Conservation (phyloP, 1,139 yeast species). For the Pichia sp. region DNA sequence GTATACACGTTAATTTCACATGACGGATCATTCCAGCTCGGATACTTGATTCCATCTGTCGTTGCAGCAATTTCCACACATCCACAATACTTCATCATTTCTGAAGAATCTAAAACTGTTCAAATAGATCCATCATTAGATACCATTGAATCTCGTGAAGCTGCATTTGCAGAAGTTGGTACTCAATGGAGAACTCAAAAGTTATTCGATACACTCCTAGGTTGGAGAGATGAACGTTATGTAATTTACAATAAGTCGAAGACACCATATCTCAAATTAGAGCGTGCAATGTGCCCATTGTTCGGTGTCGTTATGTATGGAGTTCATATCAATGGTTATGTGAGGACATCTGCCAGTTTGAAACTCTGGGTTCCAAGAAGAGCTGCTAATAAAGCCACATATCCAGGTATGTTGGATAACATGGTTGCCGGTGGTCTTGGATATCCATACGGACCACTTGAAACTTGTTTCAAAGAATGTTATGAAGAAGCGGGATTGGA, state of each 20-base stretch:
- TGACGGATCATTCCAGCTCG: constrained; percentile 48
- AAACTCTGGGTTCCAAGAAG: constrained; percentile 87
- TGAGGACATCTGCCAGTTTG: constrained; percentile 42
- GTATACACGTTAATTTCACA: constrained; percentile 48
- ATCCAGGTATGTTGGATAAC: constrained; percentile 89
- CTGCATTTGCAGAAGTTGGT: constrained; percentile 46
- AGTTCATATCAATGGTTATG: constrained; percentile 79
- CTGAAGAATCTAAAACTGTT: constrained; percentile 35
- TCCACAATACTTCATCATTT: constrained; percentile 38
- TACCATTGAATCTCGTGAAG: constrained; percentile 47
- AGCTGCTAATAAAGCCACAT: constrained; percentile 74
- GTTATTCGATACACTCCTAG: constrained; percentile 48
- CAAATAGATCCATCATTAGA: constrained; percentile 38
- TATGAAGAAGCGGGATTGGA: constrained; percentile 87
- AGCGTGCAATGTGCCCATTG: constrained; percentile 77
- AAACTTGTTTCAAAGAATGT: constrained; percentile 83
- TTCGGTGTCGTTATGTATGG: constrained; percentile 91
- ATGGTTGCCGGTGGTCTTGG: constrained; percentile 97
- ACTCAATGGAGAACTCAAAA: constrained; percentile 39
- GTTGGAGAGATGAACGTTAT: constrained; percentile 90
- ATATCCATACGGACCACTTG: constrained; percentile 69
- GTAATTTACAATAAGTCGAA: constrained; percentile 59
- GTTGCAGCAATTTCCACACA: constrained; percentile 38
- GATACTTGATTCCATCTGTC: constrained; percentile 49
- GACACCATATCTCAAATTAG: constrained; percentile 64